Percentiles rank a stretch among this genome's conserved stretches.
Evolutionary conservation across 495 filamentous ascomycete genomes (phyloP).

Genomic region (Aspergillus incahuasiensis): DNA sequence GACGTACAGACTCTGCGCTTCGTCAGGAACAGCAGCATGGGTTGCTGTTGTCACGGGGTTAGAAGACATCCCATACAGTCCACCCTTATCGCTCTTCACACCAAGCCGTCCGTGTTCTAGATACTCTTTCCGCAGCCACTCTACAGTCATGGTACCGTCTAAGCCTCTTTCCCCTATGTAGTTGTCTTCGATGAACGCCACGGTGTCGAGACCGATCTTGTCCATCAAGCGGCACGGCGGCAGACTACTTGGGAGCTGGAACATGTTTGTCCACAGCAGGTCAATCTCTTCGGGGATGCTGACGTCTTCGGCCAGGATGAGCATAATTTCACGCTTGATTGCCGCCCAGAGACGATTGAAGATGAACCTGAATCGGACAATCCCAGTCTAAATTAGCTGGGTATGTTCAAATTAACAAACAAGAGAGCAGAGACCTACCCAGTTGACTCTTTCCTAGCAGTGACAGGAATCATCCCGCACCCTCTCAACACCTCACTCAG

Average conservation of each 20-base stretch:
- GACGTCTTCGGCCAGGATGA: constrained; percentile 49
- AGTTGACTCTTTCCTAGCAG: constrained; percentile 41
- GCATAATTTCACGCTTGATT: constrained; percentile 49
- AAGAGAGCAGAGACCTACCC: constrained; percentile 25
- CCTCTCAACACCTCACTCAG: constrained; percentile 36
- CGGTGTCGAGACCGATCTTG: constrained; percentile 28
- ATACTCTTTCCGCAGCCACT: constrained; percentile 33
- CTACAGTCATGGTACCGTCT: constrained; percentile 20
- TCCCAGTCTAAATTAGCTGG: not conserved
- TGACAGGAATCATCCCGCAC: constrained; percentile 37
- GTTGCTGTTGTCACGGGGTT: not conserved
- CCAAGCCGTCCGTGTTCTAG: constrained; percentile 30
- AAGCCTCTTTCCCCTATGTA: constrained; percentile 33
- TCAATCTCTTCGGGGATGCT: constrained; percentile 46
- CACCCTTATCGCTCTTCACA: constrained; percentile 29
- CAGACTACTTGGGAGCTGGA: constrained; percentile 19
- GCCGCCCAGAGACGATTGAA: constrained; percentile 58
- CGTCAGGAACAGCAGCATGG: not conserved
- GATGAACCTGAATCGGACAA: constrained; percentile 49
- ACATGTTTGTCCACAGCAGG: constrained; percentile 31
- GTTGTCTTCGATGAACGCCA: constrained; percentile 40
- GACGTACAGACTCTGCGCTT: constrained; percentile 22
- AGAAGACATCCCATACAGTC: constrained; percentile 27
- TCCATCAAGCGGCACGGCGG: constrained; percentile 34
- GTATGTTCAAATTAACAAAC: not conserved